phyloP scores from a whole-genome alignment of 2,329 filamentous ascomycete species.

The Fusarium sp. region DNA sequence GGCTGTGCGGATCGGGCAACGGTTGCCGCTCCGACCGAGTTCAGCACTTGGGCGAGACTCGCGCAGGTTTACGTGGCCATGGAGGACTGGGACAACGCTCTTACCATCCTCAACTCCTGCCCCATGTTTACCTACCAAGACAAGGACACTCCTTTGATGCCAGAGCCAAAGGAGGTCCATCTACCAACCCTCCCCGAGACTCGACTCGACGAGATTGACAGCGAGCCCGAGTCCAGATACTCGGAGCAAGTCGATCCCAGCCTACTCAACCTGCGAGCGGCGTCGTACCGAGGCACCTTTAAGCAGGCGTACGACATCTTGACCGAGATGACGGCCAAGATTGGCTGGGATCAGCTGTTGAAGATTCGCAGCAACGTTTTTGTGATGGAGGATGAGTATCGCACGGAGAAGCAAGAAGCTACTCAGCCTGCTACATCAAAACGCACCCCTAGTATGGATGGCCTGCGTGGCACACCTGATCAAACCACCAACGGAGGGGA shows the following conservation, averaged over 20 bases:
- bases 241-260: conserved; percentile 89
- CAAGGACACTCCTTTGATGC: conserved; percentile 95
- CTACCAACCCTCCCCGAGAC: conserved; percentile 91
- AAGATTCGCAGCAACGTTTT: conserved; percentile 97
- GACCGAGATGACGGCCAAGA: conserved; percentile 95
- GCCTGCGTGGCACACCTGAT: conserved; percentile 77
- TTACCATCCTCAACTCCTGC: conserved; percentile 96
- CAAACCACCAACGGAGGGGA: conserved; percentile 63
- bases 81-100: conserved; percentile 96
- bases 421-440: conserved; percentile 61
- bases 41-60: conserved; percentile 94
- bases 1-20: conserved; percentile 96
- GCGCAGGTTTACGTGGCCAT: conserved; percentile 94
- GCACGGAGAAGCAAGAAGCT: conserved; percentile 82
- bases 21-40: conserved; percentile 95
- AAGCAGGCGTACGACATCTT: conserved; percentile 93
- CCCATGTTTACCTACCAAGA: conserved; percentile 99
- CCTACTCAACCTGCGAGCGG: conserved; percentile 85
- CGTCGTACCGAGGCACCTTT: conserved; percentile 94
- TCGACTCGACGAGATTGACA: conserved; percentile 94
- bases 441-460: conserved; percentile 83
- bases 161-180: conserved; percentile 88
- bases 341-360: conserved; percentile 96
- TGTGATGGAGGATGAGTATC: conserved; percentile 99
- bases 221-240: conserved; percentile 84